These are phyloP conservation scores for Lagenaria siceraria DNA, from an alignment of 306 rosid genomes.

Conservation along the genomic window DNA sequence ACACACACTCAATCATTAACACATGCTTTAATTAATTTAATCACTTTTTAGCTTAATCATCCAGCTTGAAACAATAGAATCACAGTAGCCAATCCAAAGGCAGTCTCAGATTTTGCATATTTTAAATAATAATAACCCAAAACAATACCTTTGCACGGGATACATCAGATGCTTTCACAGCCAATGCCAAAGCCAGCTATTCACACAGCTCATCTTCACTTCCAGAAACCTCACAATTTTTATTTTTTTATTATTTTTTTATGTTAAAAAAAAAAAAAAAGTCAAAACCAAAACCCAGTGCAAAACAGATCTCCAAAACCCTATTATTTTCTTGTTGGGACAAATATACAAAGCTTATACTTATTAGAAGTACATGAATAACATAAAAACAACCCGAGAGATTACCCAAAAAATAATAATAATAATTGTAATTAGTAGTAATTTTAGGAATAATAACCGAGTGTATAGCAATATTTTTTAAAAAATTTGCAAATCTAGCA, in stretches of 20 bases:
- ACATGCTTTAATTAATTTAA: neutral
- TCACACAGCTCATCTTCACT: conserved; percentile 49
- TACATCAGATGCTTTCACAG: conserved; percentile 37
- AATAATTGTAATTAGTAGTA: too few species aligned
- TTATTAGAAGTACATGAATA: too few species aligned
- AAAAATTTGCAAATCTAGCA: too few species aligned
- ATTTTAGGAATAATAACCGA: too few species aligned
- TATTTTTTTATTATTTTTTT: too few species aligned
- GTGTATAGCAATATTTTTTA: too few species aligned
- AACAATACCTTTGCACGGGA: neutral
- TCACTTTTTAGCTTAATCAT: neutral
- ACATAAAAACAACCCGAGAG: too few species aligned
- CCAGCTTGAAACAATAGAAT: neutral
- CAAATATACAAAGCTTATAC: too few species aligned
- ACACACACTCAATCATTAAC: conserved; percentile 8
- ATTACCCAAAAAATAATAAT: too few species aligned
- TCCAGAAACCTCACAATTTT: neutral
- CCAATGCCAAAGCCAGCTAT: conserved; percentile 44
- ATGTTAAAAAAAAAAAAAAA: neutral
- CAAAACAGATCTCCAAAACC: neutral
- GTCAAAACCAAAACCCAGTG: neutral
- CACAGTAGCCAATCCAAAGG: neutral
- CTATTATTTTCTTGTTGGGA: too few species aligned
- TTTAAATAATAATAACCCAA: neutral
- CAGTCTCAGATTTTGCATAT: neutral